Evolutionary conservation across 179 eudicot species (phyloP).

Genomic region (Pouteria campechiana): DNA sequence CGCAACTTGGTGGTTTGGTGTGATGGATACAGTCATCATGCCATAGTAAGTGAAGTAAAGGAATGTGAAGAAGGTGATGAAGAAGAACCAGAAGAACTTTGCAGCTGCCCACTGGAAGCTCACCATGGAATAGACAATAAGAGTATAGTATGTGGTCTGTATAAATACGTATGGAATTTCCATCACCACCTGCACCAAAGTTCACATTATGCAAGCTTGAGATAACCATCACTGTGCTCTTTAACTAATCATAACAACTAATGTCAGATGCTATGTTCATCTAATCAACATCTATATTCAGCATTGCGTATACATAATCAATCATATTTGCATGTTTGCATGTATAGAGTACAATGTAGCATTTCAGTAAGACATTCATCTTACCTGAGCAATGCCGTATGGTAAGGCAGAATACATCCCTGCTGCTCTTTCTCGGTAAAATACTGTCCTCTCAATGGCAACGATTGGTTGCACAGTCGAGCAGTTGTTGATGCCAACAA

Average conservation of each 20-base stretch:
- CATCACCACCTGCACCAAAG: constrained; percentile 38
- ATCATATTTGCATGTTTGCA: no score
- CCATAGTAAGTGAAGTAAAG: constrained; percentile 95
- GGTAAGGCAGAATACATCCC: constrained; percentile 99
- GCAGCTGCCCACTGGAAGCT: constrained; percentile 64
- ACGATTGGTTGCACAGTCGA: constrained; percentile 77
- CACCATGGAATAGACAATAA: constrained; percentile 80
- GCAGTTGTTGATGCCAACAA: constrained; percentile 68
- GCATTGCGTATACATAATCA: no score
- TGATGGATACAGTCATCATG: constrained; percentile 85
- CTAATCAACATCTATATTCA: no score
- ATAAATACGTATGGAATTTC: constrained; percentile 71
- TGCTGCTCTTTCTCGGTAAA: constrained; percentile 87
- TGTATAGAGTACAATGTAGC: no score
- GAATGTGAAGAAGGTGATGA: constrained; percentile 59
- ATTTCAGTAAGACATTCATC: no score
- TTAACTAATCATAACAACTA: no score
- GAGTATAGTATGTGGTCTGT: constrained; percentile 44
- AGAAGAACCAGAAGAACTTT: constrained; percentile 82
- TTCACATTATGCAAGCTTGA: no score
- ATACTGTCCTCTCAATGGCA: constrained; percentile 74
- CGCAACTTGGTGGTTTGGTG: constrained; percentile 88
- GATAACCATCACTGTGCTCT: no score
- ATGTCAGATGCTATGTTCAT: no score
- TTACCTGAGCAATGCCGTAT: constrained; percentile 85